A percentile compares a stretch with the other conserved stretches of the same genome.
Conservation (phyloP, 768 basidiomycete genomes). For the Tylopilus sp. region DNA sequence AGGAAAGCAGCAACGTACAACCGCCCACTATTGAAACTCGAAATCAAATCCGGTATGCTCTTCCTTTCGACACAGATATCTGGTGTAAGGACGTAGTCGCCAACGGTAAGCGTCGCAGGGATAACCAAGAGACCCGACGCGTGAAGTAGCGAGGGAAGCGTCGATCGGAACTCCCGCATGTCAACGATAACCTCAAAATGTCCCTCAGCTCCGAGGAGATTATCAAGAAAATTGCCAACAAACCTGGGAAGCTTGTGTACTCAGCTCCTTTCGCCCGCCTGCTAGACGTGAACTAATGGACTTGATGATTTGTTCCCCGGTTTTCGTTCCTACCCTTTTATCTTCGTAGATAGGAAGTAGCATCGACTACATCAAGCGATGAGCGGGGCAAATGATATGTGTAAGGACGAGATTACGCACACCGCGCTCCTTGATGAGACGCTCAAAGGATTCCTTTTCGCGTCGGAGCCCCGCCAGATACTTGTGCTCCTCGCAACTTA, state of each 20-base stretch:
- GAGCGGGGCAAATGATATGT: not conserved
- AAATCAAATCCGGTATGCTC: constrained; percentile 87
- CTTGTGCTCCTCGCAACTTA: constrained; percentile 93
- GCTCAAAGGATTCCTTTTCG: constrained; percentile 93
- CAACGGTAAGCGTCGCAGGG: constrained; percentile 91
- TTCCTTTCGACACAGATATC: constrained; percentile 97
- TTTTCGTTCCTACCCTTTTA: constrained; percentile 35
- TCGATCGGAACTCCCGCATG: constrained; percentile 94
- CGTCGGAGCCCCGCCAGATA: constrained; percentile 85
- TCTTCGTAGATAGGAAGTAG: constrained; percentile 78
- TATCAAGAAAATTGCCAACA: not conserved
- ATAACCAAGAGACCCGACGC: constrained; percentile 74
- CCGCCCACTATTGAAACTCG: constrained; percentile 90
- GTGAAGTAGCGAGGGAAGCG: constrained; percentile 86
- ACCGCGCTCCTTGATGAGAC: constrained; percentile 86
- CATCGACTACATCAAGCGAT: constrained; percentile 64
- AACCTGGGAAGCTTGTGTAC: constrained; percentile 63
- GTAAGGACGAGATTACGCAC: constrained; percentile 45
- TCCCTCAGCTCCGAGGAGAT: not conserved
- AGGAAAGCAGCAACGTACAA: constrained; percentile 58
- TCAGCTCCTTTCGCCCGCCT: constrained; percentile 73
- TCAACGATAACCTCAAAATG: constrained; percentile 82
- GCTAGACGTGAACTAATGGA: constrained; percentile 84
- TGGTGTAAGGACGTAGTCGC: constrained; percentile 93
- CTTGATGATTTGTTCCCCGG: constrained; percentile 62